Conservation (phyloP, 108 stramenopile genomes). For the Fragilariopsis cylindrus region DNA sequence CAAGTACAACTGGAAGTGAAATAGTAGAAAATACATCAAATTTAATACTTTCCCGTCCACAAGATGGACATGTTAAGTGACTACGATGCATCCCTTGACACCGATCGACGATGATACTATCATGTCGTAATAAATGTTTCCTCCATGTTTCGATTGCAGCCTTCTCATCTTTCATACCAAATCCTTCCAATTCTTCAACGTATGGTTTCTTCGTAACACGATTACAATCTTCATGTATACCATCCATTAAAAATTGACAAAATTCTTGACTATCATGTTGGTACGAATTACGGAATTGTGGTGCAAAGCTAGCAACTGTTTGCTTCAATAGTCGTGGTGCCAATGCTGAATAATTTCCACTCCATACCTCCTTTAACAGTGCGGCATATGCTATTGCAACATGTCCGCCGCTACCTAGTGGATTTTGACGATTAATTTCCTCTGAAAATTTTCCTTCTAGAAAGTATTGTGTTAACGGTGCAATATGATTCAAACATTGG, state of each 20-base stretch:
- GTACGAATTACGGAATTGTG: conserved; percentile 89
- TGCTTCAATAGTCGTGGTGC: conserved; percentile 83
- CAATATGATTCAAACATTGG: conserved; percentile 90
- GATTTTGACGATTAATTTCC: conserved; percentile 76
- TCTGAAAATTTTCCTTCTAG: conserved; percentile 60
- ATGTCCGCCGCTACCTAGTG: conserved; percentile 84
- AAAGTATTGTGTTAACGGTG: conserved; percentile 87
- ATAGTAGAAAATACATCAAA: conserved; percentile 90
- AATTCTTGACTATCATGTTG: conserved; percentile 95
- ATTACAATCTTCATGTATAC: conserved; percentile 87
- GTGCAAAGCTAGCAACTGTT: conserved; percentile 75
- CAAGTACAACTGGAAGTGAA: conserved; percentile 68
- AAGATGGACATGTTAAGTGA: conserved; percentile 85
- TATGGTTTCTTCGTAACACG: conserved; percentile 84
- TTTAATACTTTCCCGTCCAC: conserved; percentile 82
- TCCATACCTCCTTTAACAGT: conserved; percentile 82
- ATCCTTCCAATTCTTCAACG: conserved; percentile 87
- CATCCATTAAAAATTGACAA: conserved; percentile 86
- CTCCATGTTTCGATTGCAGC: conserved; percentile 86
- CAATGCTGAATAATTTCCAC: conserved; percentile 69
- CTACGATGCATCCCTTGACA: conserved; percentile 89
- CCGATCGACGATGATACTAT: conserved; percentile 84
- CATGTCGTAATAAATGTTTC: conserved; percentile 80
- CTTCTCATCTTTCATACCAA: conserved; percentile 82
- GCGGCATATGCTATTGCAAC: conserved; percentile 85